Percentiles rank a stretch among this genome's conserved stretches.
These are phyloP conservation scores for Anaeramoeba ignava DNA, from an alignment of 78 protist species.

Conservation along the genomic window DNA sequence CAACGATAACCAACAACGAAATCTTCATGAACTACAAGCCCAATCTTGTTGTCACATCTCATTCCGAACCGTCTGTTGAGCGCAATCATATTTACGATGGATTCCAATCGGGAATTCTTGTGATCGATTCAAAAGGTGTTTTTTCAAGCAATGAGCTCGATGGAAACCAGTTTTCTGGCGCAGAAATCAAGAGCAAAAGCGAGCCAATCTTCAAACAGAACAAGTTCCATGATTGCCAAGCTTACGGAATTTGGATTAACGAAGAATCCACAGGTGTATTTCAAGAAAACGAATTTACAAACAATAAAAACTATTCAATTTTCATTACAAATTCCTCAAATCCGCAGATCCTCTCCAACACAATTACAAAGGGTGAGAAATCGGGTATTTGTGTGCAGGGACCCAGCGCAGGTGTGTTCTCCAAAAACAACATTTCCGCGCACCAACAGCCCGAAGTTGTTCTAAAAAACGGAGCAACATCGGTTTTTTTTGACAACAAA, in stretches of 20 bases:
- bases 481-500: background rate
- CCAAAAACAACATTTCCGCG: background rate
- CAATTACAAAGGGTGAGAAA: background rate
- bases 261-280: background rate
- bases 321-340: background rate
- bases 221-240: background rate
- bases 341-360: background rate
- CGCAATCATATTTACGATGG: too few species aligned
- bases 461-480: background rate
- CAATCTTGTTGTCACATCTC: too few species aligned
- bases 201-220: background rate
- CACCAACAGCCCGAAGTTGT: background rate
- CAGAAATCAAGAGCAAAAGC: background rate
- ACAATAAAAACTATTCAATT: background rate
- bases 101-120: too few species aligned
- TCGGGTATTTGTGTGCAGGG: background rate
- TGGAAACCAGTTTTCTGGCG: too few species aligned
- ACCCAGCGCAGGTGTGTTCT: background rate
- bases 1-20: too few species aligned
- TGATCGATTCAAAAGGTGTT: too few species aligned
- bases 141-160: too few species aligned
- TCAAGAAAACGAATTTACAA: background rate
- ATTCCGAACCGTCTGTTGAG: too few species aligned
- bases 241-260: background rate
- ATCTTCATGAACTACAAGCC: too few species aligned